Evolutionary conservation across 371 early-diverging fungal species (phyloP), one percentile per base, ranked within the genome.

Genomic region (Coemansia sp.): DNA sequence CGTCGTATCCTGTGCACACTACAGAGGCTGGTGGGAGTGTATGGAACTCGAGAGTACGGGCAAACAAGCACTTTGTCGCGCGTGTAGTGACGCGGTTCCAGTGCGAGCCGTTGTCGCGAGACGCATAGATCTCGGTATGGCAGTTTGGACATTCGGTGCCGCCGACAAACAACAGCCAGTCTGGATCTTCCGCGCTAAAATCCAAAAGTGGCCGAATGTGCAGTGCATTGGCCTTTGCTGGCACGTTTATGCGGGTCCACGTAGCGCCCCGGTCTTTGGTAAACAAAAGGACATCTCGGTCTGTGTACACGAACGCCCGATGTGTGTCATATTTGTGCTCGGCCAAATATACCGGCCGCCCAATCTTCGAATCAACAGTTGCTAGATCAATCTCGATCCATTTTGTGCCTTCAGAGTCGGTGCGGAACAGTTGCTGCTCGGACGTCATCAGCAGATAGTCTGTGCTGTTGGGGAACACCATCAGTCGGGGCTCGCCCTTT

Each of bases 61-160:
- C 92, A 85, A 93, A 97, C 39, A 89, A 84, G 80, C 97, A 97
- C 68, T 93, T 91, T 39, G 88, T 86, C 16, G 89, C 93, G 81
- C 90, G 93, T 10, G 91, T 88, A 21, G 90, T 89, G 31, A 98
- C 64, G 29, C 79, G 66, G 0, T 77, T 79, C 96, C 95, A 97
- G 29, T 66, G 73, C 34, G 79, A 70, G 22, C 95, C 95, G 66
- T 88, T 83, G 65, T 94, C 84, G 22, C 81, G 75, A 16, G 92
- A 87, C 51, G 86, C 79, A 68, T 82, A 92, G 13, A 84, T 85
- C 75, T 84, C 83, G 22, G 92, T 83, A 78, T 86, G 85, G 75
- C 88, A 89, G 2, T 72, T 66, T 4, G 72, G 71, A 16, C 81
- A 82, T 14, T 82, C 80, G 10, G 67, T 79, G 31, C 80, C 78